phyloP scores from a whole-genome alignment of 352 stramenopile species.

The Globisporangium cederbergense region DNA sequence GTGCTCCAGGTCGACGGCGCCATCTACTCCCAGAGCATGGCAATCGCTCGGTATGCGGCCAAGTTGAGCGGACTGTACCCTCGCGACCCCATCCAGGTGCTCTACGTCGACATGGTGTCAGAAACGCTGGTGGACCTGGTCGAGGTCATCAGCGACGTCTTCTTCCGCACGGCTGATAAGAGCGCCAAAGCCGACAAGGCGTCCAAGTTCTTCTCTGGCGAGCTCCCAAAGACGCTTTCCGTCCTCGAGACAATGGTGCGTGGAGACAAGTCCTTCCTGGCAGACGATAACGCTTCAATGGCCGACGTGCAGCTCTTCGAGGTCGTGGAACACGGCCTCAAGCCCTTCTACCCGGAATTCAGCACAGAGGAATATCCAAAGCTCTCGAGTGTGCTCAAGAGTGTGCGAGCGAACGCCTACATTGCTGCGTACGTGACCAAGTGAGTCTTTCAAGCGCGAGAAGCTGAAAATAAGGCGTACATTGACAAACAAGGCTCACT shows the following conservation, averaged over 20 bases:
- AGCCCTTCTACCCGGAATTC: constrained; percentile 20
- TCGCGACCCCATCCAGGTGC: constrained; percentile 9
- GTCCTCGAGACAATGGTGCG: constrained; percentile 26
- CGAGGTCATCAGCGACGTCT: background rate
- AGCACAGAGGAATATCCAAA: constrained; percentile 29
- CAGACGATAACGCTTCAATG: constrained; percentile 23
- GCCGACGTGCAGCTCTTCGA: constrained; percentile 49
- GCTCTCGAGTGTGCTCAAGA: constrained; percentile 26
- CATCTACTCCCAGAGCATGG: constrained; percentile 22
- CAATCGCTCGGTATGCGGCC: constrained; percentile 28
- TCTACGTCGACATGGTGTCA: constrained; percentile 19
- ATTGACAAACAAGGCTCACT: too few species aligned
- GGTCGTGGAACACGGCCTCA: constrained; percentile 30
- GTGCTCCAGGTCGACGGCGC: constrained; percentile 24
- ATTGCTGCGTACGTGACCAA: constrained; percentile 34
- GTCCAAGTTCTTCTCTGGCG: constrained; percentile 23
- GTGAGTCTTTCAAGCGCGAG: background rate
- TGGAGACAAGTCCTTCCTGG: constrained; percentile 32
- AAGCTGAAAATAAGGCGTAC: background rate
- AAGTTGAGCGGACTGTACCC: constrained; percentile 24
- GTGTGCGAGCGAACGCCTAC: constrained; percentile 29
- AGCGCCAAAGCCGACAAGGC: constrained; percentile 32
- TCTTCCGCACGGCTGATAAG: constrained; percentile 21
- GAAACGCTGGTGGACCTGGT: constrained; percentile 14
- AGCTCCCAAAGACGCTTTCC: constrained; percentile 29